Evolutionary conservation across 768 basidiomycete species (phyloP).

Genomic region (Mycena indigotica): DNA sequence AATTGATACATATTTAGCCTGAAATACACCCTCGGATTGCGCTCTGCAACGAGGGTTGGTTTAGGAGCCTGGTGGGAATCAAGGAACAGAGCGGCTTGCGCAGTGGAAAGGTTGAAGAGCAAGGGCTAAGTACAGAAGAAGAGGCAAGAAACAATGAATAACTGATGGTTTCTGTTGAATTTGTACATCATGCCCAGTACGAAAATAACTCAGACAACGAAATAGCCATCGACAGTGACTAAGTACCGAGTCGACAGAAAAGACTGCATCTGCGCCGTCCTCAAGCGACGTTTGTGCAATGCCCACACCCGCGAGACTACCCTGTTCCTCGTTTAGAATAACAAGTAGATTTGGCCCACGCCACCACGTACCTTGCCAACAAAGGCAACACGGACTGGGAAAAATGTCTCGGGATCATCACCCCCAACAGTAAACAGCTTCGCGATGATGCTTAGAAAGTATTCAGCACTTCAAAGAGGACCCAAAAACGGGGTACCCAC

Average conservation of each 20-base stretch:
- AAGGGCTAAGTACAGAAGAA: too few relatives aligned
- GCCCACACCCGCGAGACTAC: slow-evolving; percentile 77
- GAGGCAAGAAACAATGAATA: too few relatives aligned
- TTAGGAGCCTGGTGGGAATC: too few relatives aligned
- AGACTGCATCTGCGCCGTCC: slow-evolving; percentile 41
- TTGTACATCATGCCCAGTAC: background rate
- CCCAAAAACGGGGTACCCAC: slow-evolving; percentile 48
- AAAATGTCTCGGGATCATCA: slow-evolving; percentile 82
- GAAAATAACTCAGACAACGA: slow-evolving; percentile 40
- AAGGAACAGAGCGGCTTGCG: too few relatives aligned
- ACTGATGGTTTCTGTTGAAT: too few relatives aligned
- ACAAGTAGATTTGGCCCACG: background rate
- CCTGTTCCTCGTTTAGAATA: too few relatives aligned
- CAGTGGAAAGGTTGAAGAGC: too few relatives aligned
- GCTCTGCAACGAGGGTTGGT: too few relatives aligned
- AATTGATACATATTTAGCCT: too few relatives aligned
- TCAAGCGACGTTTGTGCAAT: slow-evolving; percentile 59
- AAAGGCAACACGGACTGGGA: slow-evolving; percentile 88
- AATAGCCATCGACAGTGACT: slow-evolving; percentile 57
- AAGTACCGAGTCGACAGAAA: slow-evolving; percentile 61
- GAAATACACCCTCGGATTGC: too few relatives aligned
- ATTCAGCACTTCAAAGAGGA: too few relatives aligned
- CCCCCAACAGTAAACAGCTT: slow-evolving; percentile 85
- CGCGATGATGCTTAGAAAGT: slow-evolving; percentile 36
- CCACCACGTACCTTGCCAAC: slow-evolving; percentile 46